Base-by-base conservation (phyloP, 2,329 filamentous ascomycete species). In the Botrytis fabae region DNA sequence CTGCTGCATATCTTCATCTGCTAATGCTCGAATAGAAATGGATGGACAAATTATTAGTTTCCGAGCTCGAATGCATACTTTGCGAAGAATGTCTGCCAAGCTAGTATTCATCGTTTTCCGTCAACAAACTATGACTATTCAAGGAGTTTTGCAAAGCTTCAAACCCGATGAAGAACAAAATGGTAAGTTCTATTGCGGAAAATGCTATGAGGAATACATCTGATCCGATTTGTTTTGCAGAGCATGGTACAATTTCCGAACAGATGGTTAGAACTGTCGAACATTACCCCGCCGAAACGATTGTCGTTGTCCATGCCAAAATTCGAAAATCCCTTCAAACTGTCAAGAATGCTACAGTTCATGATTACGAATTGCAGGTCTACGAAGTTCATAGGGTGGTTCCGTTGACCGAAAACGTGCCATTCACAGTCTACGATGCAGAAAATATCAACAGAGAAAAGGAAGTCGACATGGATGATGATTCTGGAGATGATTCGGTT, bases 261-360 rank as follows among this genome's bases (percentile, higher is more conserved):
- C 87, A 92, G 78, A 95, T 97, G 87, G 86, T 97, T 42, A 91
- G 93, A 80, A 97, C 94, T 92, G 93, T 93, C 4, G 93, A 97
- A 82, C 93, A 93, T 80, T 85, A 97, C 63, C 90, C 91, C 71
- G 85, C 91, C 9, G 95, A 97, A 80, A 92, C 90, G 12, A 88
- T 97, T 69, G 90, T 97, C 8, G 88, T 93, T 73, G 89, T 97
- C 72, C 89, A 87, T 70, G 95, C 93, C 73, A 87, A 87, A 2
- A 83, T 97, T 6, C 92, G 94, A 79, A 86, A 87, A 75, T 92
- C 94, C 0, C 90, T 92, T 10, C 90, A 94, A 78, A 88, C 90
- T 57, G 87, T 98, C 73, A 89, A 91, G 76, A 91, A 93, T 57
- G 92, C 93, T 44, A 91, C 90, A 6, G 89, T 95, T 75, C 91